Evolutionary conservation across 176 grass and related monocot species (phyloP), one percentile per base, ranked within the genome.

Genomic region (Elymus sibiricus): DNA sequence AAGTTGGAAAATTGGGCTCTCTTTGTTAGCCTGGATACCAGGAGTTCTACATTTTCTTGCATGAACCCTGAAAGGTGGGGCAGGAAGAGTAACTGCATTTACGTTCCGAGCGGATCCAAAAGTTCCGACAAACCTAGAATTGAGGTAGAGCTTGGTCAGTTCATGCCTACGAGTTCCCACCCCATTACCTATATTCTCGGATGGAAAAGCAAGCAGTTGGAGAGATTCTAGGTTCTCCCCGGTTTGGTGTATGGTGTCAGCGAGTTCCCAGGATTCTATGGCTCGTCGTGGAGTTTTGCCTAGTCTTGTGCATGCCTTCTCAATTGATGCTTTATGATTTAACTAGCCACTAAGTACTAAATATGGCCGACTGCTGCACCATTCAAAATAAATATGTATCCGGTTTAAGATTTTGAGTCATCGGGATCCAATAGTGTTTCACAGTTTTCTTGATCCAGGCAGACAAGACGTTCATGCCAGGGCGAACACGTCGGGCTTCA

Each of bases 1-100:
- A 83, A 77, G 34, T 46, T 93, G 87, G 89, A 75, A 77, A 66
- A 96, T 16, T 64, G 31, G 29, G 81, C 91, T 44, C 28, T 93
- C 37, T 93, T 96, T 70, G 17, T 55, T 55, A 55, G 51, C 51
- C 2, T 55, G 5, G 51, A 55, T 55, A 55, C 4, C 6, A 55
- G 51, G 17, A 55, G 51, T 8, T 55, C 51, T 55, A 55, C 51
- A 55, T 55, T 55, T 55, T 55, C 17, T 55, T 55, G 51, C 51
- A 21, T 21, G 17, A 55, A 55, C 51, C 51, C 51, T 55, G 51
- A 55, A 55, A 19, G 51, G 21, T 55, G 51, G 51, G 51, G 51
- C 2, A 17, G 51, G 51, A 55, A 55, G 51, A 55, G 51, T 55
- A 55, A 21, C 17, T 55, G 51, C 17, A 55, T 55, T 21, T 55